phyloP scores from a whole-genome alignment of 768 basidiomycete species.

The Termitomyces sp. region DNA sequence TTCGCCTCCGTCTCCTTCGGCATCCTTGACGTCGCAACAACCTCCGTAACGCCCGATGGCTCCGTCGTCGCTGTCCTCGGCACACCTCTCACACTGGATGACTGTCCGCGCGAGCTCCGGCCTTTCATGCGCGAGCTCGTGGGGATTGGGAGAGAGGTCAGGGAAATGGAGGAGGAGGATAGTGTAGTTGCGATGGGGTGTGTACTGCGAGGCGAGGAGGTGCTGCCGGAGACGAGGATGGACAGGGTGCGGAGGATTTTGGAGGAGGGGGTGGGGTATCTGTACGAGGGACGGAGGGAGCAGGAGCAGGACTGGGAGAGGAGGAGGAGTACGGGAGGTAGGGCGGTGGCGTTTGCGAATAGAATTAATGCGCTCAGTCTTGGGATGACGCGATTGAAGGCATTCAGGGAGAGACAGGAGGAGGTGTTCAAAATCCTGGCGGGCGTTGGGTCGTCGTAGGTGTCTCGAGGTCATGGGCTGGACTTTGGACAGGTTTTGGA shows the following conservation, averaged over 20 bases:
- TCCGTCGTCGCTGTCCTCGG: slow-evolving; percentile 58
- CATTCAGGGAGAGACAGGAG: slow-evolving; percentile 70
- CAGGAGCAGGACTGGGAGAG: slow-evolving; percentile 21
- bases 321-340: slow-evolving; percentile 56
- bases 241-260: slow-evolving; percentile 59
- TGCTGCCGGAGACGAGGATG: slow-evolving; percentile 39
- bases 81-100: slow-evolving; percentile 45
- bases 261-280: slow-evolving; percentile 54
- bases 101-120: slow-evolving; percentile 60
- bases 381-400: slow-evolving; percentile 62
- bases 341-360: slow-evolving; percentile 71
- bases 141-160: slow-evolving; percentile 48
- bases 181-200: slow-evolving; percentile 44
- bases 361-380: slow-evolving; percentile 72
- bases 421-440: slow-evolving; percentile 67
- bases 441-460: slow-evolving; percentile 32
- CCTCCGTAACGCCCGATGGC: slow-evolving; percentile 45
- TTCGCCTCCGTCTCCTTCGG: slow-evolving; percentile 73
- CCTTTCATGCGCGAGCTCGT: slow-evolving; percentile 71
- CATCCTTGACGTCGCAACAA: slow-evolving; percentile 63
- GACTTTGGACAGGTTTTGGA: too few relatives aligned
- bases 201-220: slow-evolving; percentile 30
- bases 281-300: slow-evolving; percentile 17
- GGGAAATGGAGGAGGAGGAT: slow-evolving; percentile 52
- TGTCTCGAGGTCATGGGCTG: neutral